These are phyloP conservation scores for Cryomyces minteri DNA, from an alignment of 495 filamentous ascomycete species.

Conservation along the genomic window DNA sequence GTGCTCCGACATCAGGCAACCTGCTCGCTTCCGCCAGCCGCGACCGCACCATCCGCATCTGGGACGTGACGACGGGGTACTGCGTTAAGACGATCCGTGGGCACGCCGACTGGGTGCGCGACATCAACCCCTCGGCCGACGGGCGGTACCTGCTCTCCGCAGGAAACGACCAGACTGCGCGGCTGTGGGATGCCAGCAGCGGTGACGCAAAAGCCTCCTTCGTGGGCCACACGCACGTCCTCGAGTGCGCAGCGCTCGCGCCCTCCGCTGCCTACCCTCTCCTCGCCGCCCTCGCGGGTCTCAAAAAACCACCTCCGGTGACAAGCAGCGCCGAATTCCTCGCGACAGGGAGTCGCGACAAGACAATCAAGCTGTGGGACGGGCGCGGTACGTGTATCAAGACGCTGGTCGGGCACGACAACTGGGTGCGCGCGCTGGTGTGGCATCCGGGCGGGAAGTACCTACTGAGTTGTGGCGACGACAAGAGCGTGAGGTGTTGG, in stretches of 20 bases:
- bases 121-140: conserved; percentile 66
- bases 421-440: conserved; percentile 76
- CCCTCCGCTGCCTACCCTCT: conserved; percentile 60
- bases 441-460: conserved; percentile 95
- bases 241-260: conserved; percentile 81
- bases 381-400: conserved; percentile 70
- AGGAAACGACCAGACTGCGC: conserved; percentile 62
- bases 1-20: conserved; percentile 45
- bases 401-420: conserved; percentile 81
- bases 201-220: conserved; percentile 63
- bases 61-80: conserved; percentile 87
- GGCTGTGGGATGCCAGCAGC: conserved; percentile 70
- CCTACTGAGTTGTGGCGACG: conserved; percentile 67
- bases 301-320: conserved; percentile 60
- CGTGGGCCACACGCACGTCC: conserved; percentile 74
- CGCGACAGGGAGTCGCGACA: conserved; percentile 81
- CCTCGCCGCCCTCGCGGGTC: conserved; percentile 61
- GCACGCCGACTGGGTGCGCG: conserved; percentile 79
- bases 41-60: conserved; percentile 72
- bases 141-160: conserved; percentile 67
- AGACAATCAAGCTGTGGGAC: conserved; percentile 85
- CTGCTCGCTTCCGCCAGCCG: conserved; percentile 64
- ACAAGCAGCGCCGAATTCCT: conserved; percentile 73
- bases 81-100: conserved; percentile 72
- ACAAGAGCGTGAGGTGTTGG: conserved; percentile 91